Evolutionary conservation across 148 eudicot genomes (phyloP).

Genomic region (Agrostemma githago): DNA sequence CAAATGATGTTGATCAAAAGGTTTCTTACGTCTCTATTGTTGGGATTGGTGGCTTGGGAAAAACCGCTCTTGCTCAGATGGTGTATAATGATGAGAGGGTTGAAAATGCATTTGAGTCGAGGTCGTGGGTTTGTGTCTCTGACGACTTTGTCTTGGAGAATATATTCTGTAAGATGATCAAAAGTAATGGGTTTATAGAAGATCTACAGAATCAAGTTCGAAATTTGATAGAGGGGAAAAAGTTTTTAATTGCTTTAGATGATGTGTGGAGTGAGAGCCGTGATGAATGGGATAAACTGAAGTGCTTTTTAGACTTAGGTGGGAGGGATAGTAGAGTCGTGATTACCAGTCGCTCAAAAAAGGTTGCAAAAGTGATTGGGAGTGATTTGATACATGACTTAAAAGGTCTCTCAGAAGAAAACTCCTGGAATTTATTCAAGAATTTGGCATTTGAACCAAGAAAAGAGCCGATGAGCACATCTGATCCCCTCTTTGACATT

Average conservation of each 20-base stretch:
- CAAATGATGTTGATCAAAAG: background rate
- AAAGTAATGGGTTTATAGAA: background rate
- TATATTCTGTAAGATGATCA: conserved; percentile 14
- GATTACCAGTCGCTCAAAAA: conserved; percentile 23
- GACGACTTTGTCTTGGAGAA: conserved; percentile 14
- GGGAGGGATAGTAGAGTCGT: conserved; percentile 17
- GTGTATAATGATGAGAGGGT: conserved; percentile 19
- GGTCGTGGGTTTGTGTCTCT: conserved; percentile 23
- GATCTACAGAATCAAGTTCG: conserved; percentile 18
- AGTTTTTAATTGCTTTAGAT: conserved; percentile 21
- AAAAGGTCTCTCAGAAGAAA: conserved; percentile 22
- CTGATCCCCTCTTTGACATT: conserved; percentile 1
- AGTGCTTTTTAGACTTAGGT: conserved; percentile 7
- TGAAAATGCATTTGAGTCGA: conserved; percentile 9
- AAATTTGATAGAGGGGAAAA: conserved; percentile 8
- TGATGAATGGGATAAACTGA: conserved; percentile 15
- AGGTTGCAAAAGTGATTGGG: conserved; percentile 11
- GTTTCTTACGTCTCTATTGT: conserved; percentile 17
- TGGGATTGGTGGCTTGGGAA: conserved; percentile 23
- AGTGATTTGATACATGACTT: conserved; percentile 7
- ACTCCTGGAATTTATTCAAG: conserved; percentile 31
- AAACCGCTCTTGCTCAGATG: conserved; percentile 25
- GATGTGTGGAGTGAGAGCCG: conserved; percentile 23
- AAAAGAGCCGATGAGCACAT: background rate
- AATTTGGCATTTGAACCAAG: conserved; percentile 17